phyloP scores from a whole-genome alignment of 306 rosid genomes.

The Chamaecrista fasciculata region DNA sequence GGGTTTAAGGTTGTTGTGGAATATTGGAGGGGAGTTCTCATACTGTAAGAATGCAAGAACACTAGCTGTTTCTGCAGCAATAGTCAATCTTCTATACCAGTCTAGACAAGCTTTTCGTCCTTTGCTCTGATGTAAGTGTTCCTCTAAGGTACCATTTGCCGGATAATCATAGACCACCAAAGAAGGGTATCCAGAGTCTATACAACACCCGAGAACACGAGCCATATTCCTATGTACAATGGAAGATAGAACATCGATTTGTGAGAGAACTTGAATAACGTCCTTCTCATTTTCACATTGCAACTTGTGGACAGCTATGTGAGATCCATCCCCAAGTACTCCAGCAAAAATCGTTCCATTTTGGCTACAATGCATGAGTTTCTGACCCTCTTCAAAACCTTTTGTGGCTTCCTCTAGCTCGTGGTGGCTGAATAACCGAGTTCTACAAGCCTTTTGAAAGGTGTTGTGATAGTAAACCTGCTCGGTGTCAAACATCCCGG shows the following conservation, averaged over 20 bases:
- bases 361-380: conserved; percentile 47
- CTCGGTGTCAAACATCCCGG: conserved; percentile 43
- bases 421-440: conserved; percentile 57
- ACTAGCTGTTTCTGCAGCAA: conserved; percentile 75
- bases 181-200: conserved; percentile 54
- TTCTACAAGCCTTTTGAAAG: conserved; percentile 59
- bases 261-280: conserved; percentile 58
- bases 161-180: conserved; percentile 75
- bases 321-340: conserved; percentile 69
- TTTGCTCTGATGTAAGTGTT: conserved; percentile 55
- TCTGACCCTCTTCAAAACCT: conserved; percentile 51
- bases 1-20: conserved; percentile 70
- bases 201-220: conserved; percentile 72
- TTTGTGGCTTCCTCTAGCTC: conserved; percentile 81
- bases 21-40: conserved; percentile 77
- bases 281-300: conserved; percentile 65
- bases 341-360: conserved; percentile 67
- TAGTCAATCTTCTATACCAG: conserved; percentile 73
- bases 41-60: conserved; percentile 67
- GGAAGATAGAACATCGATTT: conserved; percentile 61
- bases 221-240: conserved; percentile 62
- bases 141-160: conserved; percentile 68
- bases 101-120: conserved; percentile 53
- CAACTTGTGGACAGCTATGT: conserved; percentile 68
- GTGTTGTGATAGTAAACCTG: conserved; percentile 51